Evolutionary conservation across 345 rosid species (phyloP).

Genomic region (Eucalyptus urophylla): DNA sequence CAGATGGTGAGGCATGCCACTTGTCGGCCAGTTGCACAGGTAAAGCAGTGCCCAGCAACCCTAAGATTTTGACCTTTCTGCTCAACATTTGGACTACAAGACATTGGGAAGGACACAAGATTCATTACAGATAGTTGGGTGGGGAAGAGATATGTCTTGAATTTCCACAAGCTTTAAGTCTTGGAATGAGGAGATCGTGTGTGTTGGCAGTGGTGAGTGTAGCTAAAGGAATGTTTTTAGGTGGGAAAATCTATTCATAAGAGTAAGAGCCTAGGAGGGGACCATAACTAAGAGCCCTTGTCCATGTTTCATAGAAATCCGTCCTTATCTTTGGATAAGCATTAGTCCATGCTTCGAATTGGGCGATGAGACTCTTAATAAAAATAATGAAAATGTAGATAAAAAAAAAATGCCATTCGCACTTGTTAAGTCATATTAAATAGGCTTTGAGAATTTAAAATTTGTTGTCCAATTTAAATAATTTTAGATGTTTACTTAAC

Average conservation of each 20-base stretch:
- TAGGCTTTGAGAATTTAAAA: not conserved
- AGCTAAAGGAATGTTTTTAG: conserved; percentile 18
- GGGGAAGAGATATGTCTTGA: not conserved
- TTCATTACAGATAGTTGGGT: not conserved
- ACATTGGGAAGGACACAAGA: conserved; percentile 1
- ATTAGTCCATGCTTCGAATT: not conserved
- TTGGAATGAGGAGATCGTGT: conserved; percentile 2
- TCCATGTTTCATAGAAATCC: not conserved
- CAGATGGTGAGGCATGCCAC: conserved; percentile 21
- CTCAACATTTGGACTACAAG: conserved; percentile 25
- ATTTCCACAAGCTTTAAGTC: conserved; percentile 8
- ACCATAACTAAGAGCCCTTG: conserved; percentile 19
- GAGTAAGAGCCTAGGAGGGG: conserved; percentile 13
- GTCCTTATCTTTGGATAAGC: not conserved
- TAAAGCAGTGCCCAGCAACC: conserved; percentile 10
- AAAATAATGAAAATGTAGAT: not conserved
- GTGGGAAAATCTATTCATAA: not conserved
- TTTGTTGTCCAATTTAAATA: not conserved
- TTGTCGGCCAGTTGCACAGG: conserved; percentile 42
- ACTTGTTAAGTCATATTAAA: not conserved
- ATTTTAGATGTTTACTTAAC: not conserved
- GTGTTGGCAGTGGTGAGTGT: not conserved
- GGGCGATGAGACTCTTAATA: not conserved
- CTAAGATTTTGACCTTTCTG: conserved; percentile 2
- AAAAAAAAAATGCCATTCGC: not conserved